phyloP scores from a whole-genome alignment of 768 basidiomycete species.

The Cystobasidium tubakii region DNA sequence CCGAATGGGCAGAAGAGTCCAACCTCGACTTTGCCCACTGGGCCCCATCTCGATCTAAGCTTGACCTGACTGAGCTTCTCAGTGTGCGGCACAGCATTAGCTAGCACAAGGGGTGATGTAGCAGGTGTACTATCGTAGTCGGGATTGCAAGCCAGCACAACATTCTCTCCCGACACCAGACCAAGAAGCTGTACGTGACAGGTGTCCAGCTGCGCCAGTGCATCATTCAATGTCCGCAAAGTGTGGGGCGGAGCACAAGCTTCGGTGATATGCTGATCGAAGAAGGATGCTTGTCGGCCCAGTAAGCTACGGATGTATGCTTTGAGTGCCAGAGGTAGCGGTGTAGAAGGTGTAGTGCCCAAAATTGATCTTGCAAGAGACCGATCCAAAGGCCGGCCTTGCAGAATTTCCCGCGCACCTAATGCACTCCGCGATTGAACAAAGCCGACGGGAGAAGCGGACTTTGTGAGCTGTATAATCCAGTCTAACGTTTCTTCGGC shows the following conservation, averaged over 20 bases:
- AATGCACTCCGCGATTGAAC: background rate
- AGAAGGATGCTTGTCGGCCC: constrained; percentile 36
- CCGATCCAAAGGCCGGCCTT: constrained; percentile 30
- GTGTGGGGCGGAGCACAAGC: constrained; percentile 45
- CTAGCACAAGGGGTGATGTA: constrained; percentile 16
- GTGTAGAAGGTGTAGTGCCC: constrained; percentile 39
- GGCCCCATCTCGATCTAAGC: constrained; percentile 19
- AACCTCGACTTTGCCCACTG: constrained; percentile 29
- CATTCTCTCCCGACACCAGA: constrained; percentile 30
- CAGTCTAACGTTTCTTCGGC: constrained; percentile 37
- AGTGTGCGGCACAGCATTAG: constrained; percentile 4
- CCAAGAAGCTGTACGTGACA: constrained; percentile 45
- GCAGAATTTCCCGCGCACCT: background rate
- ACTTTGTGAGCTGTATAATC: constrained; percentile 39
- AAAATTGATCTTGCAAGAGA: constrained; percentile 38
- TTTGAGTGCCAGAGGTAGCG: constrained; percentile 35
- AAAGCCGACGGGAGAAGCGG: constrained; percentile 40
- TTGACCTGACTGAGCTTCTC: constrained; percentile 26
- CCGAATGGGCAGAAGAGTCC: constrained; percentile 27
- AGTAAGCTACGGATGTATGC: constrained; percentile 41
- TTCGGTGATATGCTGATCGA: constrained; percentile 39
- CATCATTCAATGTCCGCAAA: constrained; percentile 43
- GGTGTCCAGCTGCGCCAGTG: constrained; percentile 41
- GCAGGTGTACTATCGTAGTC: background rate
- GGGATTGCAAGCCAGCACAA: constrained; percentile 27